Conservation (phyloP, 2,329 filamentous ascomycete species). For the Fusarium mundagurra region DNA sequence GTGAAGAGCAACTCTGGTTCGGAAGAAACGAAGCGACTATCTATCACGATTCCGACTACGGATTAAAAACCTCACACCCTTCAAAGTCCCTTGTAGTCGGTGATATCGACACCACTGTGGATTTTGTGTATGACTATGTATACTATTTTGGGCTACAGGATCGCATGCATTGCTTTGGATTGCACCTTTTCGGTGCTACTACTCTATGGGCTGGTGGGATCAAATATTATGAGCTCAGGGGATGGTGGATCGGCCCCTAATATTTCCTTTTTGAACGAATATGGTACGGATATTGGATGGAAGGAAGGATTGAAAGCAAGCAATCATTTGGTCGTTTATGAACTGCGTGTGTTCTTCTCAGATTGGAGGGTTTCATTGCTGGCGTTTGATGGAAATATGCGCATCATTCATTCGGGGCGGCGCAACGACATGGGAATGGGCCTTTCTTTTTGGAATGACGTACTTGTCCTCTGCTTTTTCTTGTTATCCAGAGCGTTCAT, state of each 20-base stretch:
- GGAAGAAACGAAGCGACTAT: conserved; percentile 42
- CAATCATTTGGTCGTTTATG: conserved; percentile 5
- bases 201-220: neutral
- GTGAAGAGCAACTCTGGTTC: conserved; percentile 38
- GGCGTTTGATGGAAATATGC: conserved; percentile 31
- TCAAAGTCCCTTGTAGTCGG: neutral
- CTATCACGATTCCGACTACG: conserved; percentile 42
- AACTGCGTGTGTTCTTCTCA: neutral
- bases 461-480: conserved; percentile 25
- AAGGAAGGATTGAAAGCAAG: conserved; percentile 6
- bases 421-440: conserved; percentile 23
- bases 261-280: conserved; percentile 23
- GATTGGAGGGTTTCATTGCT: conserved; percentile 8
- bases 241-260: neutral
- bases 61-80: conserved; percentile 18
- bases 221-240: conserved; percentile 3
- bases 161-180: conserved; percentile 26
- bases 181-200: neutral
- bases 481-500: conserved; percentile 32
- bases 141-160: conserved; percentile 32
- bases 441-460: conserved; percentile 16
- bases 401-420: conserved; percentile 31
- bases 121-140: conserved; percentile 39
- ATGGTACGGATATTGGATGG: conserved; percentile 18
- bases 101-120: neutral